Conservation (phyloP, 2,329 filamentous ascomycete genomes). For the Aspergillus texensis region DNA sequence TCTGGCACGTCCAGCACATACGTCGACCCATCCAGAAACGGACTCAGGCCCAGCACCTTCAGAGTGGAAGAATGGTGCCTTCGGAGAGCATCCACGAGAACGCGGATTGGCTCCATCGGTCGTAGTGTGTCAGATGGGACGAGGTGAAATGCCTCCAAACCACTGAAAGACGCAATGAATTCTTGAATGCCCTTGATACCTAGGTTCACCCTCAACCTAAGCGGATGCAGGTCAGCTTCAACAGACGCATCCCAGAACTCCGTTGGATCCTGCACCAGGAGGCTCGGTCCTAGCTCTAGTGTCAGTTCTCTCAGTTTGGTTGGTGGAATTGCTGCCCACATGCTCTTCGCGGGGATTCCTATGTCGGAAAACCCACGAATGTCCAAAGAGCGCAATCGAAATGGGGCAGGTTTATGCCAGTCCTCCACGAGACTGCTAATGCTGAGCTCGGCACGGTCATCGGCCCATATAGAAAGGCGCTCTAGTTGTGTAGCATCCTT, state of each 20-base stretch:
- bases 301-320: neutral
- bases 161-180: neutral
- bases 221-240: neutral
- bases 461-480: slow-evolving; percentile 2
- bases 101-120: neutral
- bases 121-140: neutral
- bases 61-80: neutral
- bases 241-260: neutral
- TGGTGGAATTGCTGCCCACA: neutral
- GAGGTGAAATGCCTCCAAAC: neutral
- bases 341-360: neutral
- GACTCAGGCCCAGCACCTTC: neutral
- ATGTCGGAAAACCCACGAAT: slow-evolving; percentile 1
- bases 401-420: neutral
- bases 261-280: neutral
- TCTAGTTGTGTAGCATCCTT: neutral
- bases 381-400: slow-evolving; percentile 1
- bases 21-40: neutral
- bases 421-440: neutral
- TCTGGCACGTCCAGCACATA: neutral
- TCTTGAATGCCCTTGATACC: neutral
- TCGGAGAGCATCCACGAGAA: neutral
- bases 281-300: neutral
- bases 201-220: neutral
- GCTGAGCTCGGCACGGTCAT: neutral